Conservation (phyloP, 164 flowering plant species). For the Euptelea pleiosperma region DNA sequence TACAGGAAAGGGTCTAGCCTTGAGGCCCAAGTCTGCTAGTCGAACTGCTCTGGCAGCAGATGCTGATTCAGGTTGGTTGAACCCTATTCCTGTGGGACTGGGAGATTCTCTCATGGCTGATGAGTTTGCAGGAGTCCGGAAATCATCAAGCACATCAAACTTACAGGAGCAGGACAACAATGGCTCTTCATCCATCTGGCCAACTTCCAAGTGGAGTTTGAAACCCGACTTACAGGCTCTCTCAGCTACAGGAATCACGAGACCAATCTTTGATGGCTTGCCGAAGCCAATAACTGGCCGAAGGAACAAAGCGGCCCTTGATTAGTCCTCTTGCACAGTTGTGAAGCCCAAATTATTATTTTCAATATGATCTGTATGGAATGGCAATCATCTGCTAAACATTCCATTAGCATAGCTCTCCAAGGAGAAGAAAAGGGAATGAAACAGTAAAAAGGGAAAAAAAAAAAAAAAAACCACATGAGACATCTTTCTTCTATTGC, state of each 20-base stretch:
- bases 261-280: conserved; percentile 79
- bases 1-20: conserved; percentile 64
- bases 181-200: conserved; percentile 43
- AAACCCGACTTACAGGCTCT: conserved; percentile 63
- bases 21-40: conserved; percentile 59
- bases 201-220: conserved; percentile 61
- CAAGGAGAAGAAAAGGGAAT: too few species aligned
- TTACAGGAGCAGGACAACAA: conserved; percentile 56
- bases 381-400: conserved; percentile 1
- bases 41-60: conserved; percentile 36
- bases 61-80: conserved; percentile 29
- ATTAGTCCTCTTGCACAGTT: conserved; percentile 29
- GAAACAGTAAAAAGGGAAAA: too few species aligned
- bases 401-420: too few species aligned
- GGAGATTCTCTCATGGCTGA: conserved; percentile 41
- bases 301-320: conserved; percentile 73
- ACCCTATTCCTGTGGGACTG: conserved; percentile 25
- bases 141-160: conserved; percentile 74
- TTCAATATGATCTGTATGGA: background rate
- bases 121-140: conserved; percentile 46
- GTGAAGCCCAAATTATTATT: background rate
- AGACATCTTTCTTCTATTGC: too few species aligned
- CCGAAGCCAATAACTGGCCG: conserved; percentile 65
- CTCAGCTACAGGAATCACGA: conserved; percentile 51
- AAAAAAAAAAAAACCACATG: too few species aligned